These are phyloP conservation scores for Fusarium pseudonygamai DNA, from an alignment of 2,329 filamentous ascomycete genomes.

Conservation along the genomic window DNA sequence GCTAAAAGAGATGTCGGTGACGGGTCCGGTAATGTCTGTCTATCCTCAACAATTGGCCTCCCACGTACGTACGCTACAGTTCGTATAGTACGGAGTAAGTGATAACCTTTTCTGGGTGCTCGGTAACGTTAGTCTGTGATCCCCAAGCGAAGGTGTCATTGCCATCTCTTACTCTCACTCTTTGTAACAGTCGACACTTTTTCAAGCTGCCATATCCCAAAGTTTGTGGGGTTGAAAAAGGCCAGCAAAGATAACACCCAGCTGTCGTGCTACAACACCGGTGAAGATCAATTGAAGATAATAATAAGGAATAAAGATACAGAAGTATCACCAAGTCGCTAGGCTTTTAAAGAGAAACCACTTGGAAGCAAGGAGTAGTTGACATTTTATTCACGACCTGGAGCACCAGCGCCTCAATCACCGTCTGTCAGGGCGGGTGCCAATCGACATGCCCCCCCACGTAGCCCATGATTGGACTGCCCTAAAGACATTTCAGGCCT, in stretches of 20 bases:
- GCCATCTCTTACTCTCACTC: neutral
- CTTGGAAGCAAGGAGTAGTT: neutral
- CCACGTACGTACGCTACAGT: constrained; percentile 5
- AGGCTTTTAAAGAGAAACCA: neutral
- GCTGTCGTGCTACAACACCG: neutral
- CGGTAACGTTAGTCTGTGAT: neutral
- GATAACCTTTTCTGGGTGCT: constrained; percentile 8
- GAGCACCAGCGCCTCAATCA: constrained; percentile 13
- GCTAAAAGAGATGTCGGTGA: constrained; percentile 35
- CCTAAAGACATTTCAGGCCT: constrained; percentile 30
- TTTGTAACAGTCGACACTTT: constrained; percentile 1
- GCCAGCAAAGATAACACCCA: neutral
- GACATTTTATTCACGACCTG: constrained; percentile 12
- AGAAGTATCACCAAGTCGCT: neutral
- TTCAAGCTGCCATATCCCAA: constrained; percentile 20
- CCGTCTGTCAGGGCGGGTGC: constrained; percentile 30
- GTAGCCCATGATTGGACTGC: constrained; percentile 37
- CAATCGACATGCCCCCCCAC: constrained; percentile 36
- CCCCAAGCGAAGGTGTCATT: neutral
- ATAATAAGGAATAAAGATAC: neutral
- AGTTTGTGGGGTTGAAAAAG: constrained; percentile 28
- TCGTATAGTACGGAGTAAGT: constrained; percentile 22
- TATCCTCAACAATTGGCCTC: constrained; percentile 32
- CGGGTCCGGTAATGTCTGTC: constrained; percentile 28
- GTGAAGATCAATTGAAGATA: neutral